Conservation (phyloP, 257 asterid species). For the Solanum clarkiae region DNA sequence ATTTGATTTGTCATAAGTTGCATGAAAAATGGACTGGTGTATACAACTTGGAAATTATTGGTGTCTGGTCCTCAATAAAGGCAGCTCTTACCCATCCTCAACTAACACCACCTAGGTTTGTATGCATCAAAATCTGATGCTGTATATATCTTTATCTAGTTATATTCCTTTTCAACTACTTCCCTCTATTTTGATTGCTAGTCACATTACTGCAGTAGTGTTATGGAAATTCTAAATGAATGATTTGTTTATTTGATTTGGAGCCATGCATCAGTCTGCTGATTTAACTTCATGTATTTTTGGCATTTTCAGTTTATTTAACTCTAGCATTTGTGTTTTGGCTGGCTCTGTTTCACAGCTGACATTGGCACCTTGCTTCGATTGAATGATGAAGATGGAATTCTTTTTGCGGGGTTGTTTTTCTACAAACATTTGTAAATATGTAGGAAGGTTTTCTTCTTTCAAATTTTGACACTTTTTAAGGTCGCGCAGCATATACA, state of each 20-base stretch:
- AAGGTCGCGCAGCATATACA: not conserved
- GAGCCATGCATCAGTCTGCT: not conserved
- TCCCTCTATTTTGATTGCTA: not conserved
- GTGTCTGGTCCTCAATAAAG: not conserved
- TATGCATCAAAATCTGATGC: not conserved
- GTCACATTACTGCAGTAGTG: not conserved
- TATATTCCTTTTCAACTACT: not conserved
- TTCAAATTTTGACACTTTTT: not conserved
- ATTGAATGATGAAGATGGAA: not conserved
- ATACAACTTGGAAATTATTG: not conserved
- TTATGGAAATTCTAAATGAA: not conserved
- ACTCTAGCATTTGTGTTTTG: not conserved
- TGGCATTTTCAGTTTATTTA: not conserved
- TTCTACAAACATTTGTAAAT: not conserved
- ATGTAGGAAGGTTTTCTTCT: not conserved
- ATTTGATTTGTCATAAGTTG: constrained; percentile 74
- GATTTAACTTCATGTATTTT: not conserved
- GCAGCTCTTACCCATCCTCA: not conserved
- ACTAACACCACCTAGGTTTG: not conserved
- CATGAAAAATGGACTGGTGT: constrained; percentile 10
- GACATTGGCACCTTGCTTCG: not conserved
- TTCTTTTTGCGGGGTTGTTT: not conserved
- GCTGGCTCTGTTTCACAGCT: not conserved
- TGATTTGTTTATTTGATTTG: not conserved
- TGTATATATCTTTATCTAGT: not conserved